Evolutionary conservation across 345 rosid genomes (phyloP).

Genomic region (Carallia pectinifolia): DNA sequence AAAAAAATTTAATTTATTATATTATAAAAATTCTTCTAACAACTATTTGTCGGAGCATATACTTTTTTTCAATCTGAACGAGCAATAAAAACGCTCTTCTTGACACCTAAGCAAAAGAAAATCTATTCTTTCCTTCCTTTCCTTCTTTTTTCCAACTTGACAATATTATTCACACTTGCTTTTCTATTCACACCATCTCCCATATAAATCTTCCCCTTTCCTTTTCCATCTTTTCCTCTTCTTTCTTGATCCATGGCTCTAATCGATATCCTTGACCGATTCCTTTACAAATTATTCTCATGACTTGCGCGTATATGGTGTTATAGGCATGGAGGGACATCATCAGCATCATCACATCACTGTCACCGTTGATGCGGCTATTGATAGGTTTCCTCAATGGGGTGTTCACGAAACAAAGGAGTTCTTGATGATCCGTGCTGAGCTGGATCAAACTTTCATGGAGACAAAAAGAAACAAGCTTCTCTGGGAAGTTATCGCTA

Average conservation of each 20-base stretch:
- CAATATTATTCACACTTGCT: conserved; percentile 44
- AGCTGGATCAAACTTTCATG: conserved; percentile 84
- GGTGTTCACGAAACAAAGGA: conserved; percentile 82
- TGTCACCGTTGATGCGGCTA: conserved; percentile 35
- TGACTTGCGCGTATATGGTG: conserved; percentile 11
- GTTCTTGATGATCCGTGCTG: conserved; percentile 74
- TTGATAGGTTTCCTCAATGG: conserved; percentile 98
- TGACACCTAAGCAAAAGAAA: conserved; percentile 32
- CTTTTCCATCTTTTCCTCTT: conserved; percentile 15
- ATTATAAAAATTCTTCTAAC: too few species aligned
- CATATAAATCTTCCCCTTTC: conserved; percentile 38
- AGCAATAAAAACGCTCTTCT: conserved; percentile 19
- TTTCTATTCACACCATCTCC: conserved; percentile 39
- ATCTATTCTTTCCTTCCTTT: background rate
- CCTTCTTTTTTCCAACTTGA: conserved; percentile 24
- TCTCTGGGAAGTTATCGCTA: conserved; percentile 82
- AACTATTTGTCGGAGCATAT: too few species aligned
- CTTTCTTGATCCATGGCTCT: background rate
- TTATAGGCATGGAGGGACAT: conserved; percentile 55
- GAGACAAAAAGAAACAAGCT: conserved; percentile 92
- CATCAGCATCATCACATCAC: conserved; percentile 47
- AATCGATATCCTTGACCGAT: conserved; percentile 12
- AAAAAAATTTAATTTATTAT: too few species aligned
- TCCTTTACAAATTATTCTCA: background rate
- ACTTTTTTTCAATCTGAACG: conserved; percentile 30